A percentile compares a stretch with the other conserved stretches of the same genome.
These are phyloP conservation scores for Populus tremula DNA, from an alignment of 345 rosid genomes.

Conservation along the genomic window DNA sequence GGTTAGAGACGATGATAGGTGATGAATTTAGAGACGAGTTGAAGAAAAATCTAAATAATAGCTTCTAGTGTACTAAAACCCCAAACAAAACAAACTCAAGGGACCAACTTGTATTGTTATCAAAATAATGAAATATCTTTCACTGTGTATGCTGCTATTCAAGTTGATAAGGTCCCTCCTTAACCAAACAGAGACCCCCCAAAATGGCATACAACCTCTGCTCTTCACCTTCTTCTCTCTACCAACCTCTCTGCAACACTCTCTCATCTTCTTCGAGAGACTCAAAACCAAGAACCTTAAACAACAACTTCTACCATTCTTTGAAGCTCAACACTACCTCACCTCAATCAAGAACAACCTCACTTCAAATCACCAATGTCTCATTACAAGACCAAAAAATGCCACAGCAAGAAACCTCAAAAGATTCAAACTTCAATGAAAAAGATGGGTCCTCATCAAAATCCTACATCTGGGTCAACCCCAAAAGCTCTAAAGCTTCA, in stretches of 20 bases:
- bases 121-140: not conserved
- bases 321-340: conserved; percentile 22
- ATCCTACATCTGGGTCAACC: conserved; percentile 76
- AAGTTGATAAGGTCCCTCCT: conserved; percentile 10
- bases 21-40: too few species aligned
- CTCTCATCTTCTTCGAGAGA: conserved; percentile 29
- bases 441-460: conserved; percentile 32
- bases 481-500: conserved; percentile 73
- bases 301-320: conserved; percentile 12
- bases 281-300: conserved; percentile 27
- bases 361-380: conserved; percentile 39
- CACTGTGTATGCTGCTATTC: not conserved
- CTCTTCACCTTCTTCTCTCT: conserved; percentile 50
- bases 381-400: conserved; percentile 49
- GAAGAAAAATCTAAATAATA: too few species aligned
- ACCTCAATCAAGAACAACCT: conserved; percentile 23
- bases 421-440: conserved; percentile 18
- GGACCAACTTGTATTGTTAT: too few species aligned
- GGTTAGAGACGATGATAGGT: too few species aligned
- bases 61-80: too few species aligned
- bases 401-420: conserved; percentile 6
- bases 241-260: conserved; percentile 35
- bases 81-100: too few species aligned
- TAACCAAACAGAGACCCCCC: not conserved
- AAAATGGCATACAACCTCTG: conserved; percentile 54